These are phyloP conservation scores for Linanthus parryae DNA, from an alignment of 148 eudicot genomes.

Conservation along the genomic window DNA sequence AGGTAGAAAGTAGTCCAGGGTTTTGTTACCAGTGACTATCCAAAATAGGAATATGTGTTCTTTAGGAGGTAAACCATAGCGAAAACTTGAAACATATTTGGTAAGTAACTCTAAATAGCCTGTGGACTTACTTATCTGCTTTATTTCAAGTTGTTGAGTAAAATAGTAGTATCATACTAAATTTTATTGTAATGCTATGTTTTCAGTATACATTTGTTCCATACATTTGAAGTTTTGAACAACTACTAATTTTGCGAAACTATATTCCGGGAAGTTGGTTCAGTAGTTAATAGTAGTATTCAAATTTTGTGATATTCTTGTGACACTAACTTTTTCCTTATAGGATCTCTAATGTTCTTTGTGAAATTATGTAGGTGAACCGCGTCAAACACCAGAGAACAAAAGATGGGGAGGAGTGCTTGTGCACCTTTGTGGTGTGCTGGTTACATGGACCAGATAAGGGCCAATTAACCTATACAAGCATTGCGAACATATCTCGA, in stretches of 20 bases:
- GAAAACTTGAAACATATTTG: too few relatives aligned
- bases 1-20: too few relatives aligned
- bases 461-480: conserved; percentile 23
- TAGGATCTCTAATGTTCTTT: conserved; percentile 1
- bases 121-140: too few relatives aligned
- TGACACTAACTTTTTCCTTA: not conserved
- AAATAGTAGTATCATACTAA: too few relatives aligned
- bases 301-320: not conserved
- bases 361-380: too few relatives aligned
- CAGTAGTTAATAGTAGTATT: not conserved
- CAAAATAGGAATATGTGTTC: too few relatives aligned
- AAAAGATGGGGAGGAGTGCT: conserved; percentile 41
- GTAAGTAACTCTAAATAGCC: too few relatives aligned
- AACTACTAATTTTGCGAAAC: too few relatives aligned
- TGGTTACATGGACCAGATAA: conserved; percentile 56
- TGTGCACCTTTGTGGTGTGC: conserved; percentile 37
- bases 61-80: too few relatives aligned
- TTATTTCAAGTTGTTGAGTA: too few relatives aligned
- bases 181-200: not conserved
- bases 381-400: conserved; percentile 27
- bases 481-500: conserved; percentile 32
- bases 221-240: not conserved
- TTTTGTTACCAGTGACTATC: too few relatives aligned
- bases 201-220: not conserved
- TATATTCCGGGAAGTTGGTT: too few relatives aligned